Evolutionary conservation across 345 rosid genomes (phyloP), one percentile per base, ranked within the genome.

Genomic region (Brassica incana): DNA sequence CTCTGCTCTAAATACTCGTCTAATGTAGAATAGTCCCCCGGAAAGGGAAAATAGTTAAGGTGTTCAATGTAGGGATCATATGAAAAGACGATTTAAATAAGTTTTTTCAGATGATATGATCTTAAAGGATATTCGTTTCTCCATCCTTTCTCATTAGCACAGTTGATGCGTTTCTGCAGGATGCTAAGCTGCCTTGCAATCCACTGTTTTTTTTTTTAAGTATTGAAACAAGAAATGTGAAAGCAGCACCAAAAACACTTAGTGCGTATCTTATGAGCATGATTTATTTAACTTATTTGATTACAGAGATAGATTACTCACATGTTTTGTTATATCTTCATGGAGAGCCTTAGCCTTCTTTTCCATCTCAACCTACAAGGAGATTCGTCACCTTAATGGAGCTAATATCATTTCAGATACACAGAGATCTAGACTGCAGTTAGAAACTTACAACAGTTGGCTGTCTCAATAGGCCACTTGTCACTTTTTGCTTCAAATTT

Each of bases 281-380:
- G 14, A 43, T 8, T 2, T 9, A 40, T 18, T 20, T 18, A 23
- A 23, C 65, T 61, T 52, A 29, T 7, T 35, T 67, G 35, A 2
- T 25, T 35, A 11, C 15, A 70, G 64, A 65, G 43, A 58, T 65
- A 50, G 5, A 50, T 48, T 2, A 76, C 77, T 76, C 35, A 81
- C 83, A 76, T 81, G 83, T 71, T 72, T 75, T 8, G 83, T 76
- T 40, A 81, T 65, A 15, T 81, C 83, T 6, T 66, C 74, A 71
- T 80, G 83, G 35, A 80, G 83, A 75, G 63, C 67, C 59, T 75
- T 71, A 40, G 83, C 80, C 64, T 80, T 80, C 58, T 65, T 2
- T 65, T 81, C 70, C 77, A 81, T 81, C 74, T 81, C 77, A 35
- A 68, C 64, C 84, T 81, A 45, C 23, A 74, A 18, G 63, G 70